A percentile compares a stretch with the other conserved stretches of the same genome.
phyloP scores from a whole-genome alignment of 495 filamentous ascomycete species.

The Talaromyces thailandensis region DNA sequence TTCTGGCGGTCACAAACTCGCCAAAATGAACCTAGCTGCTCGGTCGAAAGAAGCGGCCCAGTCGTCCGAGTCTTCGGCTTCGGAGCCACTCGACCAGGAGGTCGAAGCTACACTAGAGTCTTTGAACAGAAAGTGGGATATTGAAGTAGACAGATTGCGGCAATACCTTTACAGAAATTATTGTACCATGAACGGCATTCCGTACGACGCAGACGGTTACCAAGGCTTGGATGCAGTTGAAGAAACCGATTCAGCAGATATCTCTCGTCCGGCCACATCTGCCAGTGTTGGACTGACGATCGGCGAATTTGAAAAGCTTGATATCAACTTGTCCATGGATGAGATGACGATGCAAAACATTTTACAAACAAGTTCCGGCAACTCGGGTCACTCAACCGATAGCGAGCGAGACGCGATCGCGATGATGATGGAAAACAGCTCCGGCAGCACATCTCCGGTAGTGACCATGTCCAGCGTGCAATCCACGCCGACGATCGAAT shows the following conservation, averaged over 20 bases:
- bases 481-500: neutral
- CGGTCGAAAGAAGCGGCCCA: conserved; percentile 13
- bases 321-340: neutral
- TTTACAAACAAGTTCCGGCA: neutral
- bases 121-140: conserved; percentile 54
- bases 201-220: neutral
- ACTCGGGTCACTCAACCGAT: neutral
- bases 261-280: neutral
- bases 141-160: conserved; percentile 45
- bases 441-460: conserved; percentile 2
- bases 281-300: neutral
- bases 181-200: conserved; percentile 40
- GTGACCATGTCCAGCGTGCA: conserved; percentile 1
- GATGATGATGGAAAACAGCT: conserved; percentile 1
- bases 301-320: neutral
- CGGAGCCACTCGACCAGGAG: conserved; percentile 36
- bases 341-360: neutral
- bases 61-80: conserved; percentile 14
- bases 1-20: conserved; percentile 22
- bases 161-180: conserved; percentile 56
- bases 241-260: conserved; percentile 1
- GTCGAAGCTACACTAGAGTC: conserved; percentile 44
- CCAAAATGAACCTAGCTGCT: conserved; percentile 15
- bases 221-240: neutral
- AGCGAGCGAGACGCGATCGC: neutral